Base-by-base conservation (phyloP, 2,329 filamentous ascomycete species). In the Diaporthe citriasiana region DNA sequence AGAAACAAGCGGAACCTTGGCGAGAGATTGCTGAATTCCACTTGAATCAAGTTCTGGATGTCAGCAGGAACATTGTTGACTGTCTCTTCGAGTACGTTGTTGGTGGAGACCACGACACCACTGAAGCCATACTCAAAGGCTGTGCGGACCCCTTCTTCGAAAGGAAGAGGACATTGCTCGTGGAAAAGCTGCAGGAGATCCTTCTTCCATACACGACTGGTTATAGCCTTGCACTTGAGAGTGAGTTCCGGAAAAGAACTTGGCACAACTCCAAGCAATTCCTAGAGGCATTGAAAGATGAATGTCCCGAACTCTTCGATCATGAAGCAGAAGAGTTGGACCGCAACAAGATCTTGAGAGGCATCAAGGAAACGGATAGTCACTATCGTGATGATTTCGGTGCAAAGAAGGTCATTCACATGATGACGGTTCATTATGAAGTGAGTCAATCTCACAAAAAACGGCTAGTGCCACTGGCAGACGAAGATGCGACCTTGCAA, bases 391-490 rank as follows among this genome's bases (percentile, higher is more conserved):
- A 35, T 13, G 22, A 40, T 15, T 59, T 40, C 12, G 22, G 56
- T 19, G 40, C 35, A 56, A 35, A 40, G n/a, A 15, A 45, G 57
- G 9, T 60, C 9, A 60, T 60, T 60, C 10, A 60, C 17, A 60
- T 60, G 38, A 60, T 45, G 38, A 15, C 10, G 38, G 57, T 60
- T 60, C 25, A 60, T 40, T 60, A 60, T 8, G 38, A 45, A 60
- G 57, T 60, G 12, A 60, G 57, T 45, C 17, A 6, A 42, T 17
- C 40, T 13, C 40, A 42, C 12, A 42, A 42, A 1, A 40, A 13
- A 10, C 10, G 13, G 38, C 12, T n/a, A 42, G 40, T 42, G 4
- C 17, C 33, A 17, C 40, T 13, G 40, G 12, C 4, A 42, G 40
- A 42, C 15, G 40, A 15, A 42, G 17, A 42, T 22, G 17, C 4